Evolutionary conservation across 306 rosid genomes (phyloP).

Genomic region (Hippophae rhamnoides): DNA sequence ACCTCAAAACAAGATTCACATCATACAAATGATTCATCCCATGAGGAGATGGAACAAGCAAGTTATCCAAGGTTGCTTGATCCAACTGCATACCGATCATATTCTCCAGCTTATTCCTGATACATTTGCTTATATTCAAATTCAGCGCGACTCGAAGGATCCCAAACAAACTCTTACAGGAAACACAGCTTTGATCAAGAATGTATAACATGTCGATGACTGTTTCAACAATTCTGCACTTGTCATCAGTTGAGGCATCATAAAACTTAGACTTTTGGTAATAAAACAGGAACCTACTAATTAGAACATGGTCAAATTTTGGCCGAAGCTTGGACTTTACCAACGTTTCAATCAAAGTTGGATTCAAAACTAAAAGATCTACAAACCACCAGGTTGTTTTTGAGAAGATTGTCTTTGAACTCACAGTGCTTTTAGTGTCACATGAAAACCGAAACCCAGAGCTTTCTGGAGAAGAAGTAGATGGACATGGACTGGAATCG

Average conservation of each 20-base stretch:
- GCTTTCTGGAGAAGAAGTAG: slow-evolving; percentile 74
- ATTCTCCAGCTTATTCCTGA: slow-evolving; percentile 66
- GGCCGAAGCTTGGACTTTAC: slow-evolving; percentile 47
- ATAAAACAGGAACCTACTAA: slow-evolving; percentile 59
- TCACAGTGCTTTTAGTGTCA: slow-evolving; percentile 82
- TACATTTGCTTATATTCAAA: slow-evolving; percentile 44
- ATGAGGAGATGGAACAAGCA: slow-evolving; percentile 79
- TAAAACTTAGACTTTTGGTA: slow-evolving; percentile 62
- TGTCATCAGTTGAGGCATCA: slow-evolving; percentile 33
- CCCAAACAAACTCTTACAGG: slow-evolving; percentile 66
- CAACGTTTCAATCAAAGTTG: slow-evolving; percentile 42
- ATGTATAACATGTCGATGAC: slow-evolving; percentile 47
- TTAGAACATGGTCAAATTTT: slow-evolving; percentile 49
- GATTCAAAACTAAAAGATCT: slow-evolving; percentile 58
- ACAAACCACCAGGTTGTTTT: slow-evolving; percentile 84
- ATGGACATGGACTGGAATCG: slow-evolving; percentile 78
- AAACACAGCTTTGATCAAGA: slow-evolving; percentile 43
- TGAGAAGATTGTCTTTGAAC: slow-evolving; percentile 48
- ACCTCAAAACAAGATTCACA: slow-evolving; percentile 73
- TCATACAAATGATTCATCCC: slow-evolving; percentile 64
- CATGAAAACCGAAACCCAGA: slow-evolving; percentile 65
- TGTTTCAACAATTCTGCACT: slow-evolving; percentile 42
- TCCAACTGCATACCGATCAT: slow-evolving; percentile 83
- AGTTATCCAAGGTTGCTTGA: slow-evolving; percentile 66
- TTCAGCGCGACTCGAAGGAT: slow-evolving; percentile 48